Evolutionary conservation across 2,329 filamentous ascomycete genomes (phyloP).

Genomic region (Didymella exigua): DNA sequence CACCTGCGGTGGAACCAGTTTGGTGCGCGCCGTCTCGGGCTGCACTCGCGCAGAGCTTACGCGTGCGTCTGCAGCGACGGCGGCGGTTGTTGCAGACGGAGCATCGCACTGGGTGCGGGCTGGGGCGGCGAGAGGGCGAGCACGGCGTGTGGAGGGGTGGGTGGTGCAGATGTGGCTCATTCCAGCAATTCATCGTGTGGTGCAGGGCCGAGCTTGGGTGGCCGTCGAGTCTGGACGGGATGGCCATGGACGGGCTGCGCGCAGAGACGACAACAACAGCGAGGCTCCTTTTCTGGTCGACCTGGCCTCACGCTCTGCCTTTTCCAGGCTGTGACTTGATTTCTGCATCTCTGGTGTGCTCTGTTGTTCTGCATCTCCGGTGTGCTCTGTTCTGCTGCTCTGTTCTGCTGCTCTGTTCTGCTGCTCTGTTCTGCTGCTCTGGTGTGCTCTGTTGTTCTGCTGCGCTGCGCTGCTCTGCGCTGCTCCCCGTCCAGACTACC

Average conservation of each 20-base stretch:
- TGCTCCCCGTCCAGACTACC: too few species aligned
- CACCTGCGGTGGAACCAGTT: slow-evolving; percentile 2
- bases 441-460: neutral
- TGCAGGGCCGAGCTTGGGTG: slow-evolving; percentile 4
- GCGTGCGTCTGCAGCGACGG: slow-evolving; percentile 16
- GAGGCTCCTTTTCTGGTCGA: slow-evolving; percentile 6
- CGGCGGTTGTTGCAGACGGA: neutral
- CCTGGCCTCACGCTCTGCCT: slow-evolving; percentile 5
- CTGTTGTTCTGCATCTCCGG: neutral
- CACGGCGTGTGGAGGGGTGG: neutral
- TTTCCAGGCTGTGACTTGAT: too few species aligned
- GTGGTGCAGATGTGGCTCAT: slow-evolving; percentile 1
- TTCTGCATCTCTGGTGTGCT: neutral
- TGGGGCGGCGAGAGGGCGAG: neutral
- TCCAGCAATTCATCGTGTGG: slow-evolving; percentile 1
- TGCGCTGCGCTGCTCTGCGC: neutral
- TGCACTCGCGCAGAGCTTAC: slow-evolving; percentile 14
- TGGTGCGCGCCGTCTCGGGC: slow-evolving; percentile 11
- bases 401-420: neutral
- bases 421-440: too few species aligned
- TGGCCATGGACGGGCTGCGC: neutral
- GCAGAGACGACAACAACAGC: slow-evolving; percentile 5
- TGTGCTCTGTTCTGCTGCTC: neutral
- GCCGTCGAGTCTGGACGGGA: slow-evolving; percentile 1
- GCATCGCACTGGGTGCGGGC: slow-evolving; percentile 4